Base-by-base conservation (phyloP, 2,329 filamentous ascomycete species). In the Diaporthe humulicola region DNA sequence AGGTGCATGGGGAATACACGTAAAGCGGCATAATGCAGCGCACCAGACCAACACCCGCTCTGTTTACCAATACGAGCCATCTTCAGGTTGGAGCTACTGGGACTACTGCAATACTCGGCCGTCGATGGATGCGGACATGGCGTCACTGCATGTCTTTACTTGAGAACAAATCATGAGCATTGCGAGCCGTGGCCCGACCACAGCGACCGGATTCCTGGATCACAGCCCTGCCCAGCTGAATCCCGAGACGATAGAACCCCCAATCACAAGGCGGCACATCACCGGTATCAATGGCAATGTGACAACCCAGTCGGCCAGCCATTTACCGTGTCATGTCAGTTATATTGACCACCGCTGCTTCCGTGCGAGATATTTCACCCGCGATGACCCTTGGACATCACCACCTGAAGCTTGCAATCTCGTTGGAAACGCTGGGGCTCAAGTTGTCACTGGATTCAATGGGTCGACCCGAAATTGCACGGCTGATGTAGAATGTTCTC, bases 141-240 rank as follows among this genome's bases (percentile, higher is more conserved):
- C n/a, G 19, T 22, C 48, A 19, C 22, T 40, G 33, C 64, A 67
- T 45, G 14, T 25, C 36, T 33, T 8, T 38, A 25, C 45, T 67
- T 22, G 33, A 48, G 6, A 12, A 58, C 15, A 38, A 14, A 33
- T 42, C 40, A 66, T 33, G 10, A 22, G 19, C 9, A 28, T 45
- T 33, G 19, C 42, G 50, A 40, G 33, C 22, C 33, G 56, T 64
- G 58, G 14, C 38, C 25, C 17, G 17, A 12, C 45, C 64, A 38
- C 22, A 36, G 33, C 61, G 45, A 67, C 61, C 61, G 28, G 61
- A 67, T 50, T 67, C 45, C 61, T 67, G 61, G 61, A 67, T 38
- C 48, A 36, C 45, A 67, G 64, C 64, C 64, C 45, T 67, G 64
- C 64, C 45, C 64, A 69, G 64, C 48, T 69, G 48, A 40, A 54